Evolutionary conservation across 345 rosid species (phyloP), one percentile per base, ranked within the genome.

Genomic region (Boechera divaricarpa): DNA sequence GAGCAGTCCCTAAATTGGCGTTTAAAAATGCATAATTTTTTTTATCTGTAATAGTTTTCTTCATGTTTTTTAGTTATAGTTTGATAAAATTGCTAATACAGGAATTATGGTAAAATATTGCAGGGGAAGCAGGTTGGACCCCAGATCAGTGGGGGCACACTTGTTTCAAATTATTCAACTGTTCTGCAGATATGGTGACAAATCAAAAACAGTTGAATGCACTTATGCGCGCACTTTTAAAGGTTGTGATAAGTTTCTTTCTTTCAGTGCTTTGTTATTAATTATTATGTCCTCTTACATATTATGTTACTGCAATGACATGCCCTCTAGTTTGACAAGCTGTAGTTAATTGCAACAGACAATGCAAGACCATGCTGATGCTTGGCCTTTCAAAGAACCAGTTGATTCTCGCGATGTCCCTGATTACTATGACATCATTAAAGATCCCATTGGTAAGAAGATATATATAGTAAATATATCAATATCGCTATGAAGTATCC

Each of bases 301-400:
- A 13, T 45, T 54, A 70, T 12, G 38, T 38, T 18, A 33, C 26
- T 26, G 51, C 59, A 55, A 1, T 24, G 36, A 65, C 62, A 70
- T 55, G 10, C 18, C 36, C 59, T 48, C 8, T 57, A 31, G 55
- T 55, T 63, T 70, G 44, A 64, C 45, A 38, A 70, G 67, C 47
- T 70, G 53, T 70, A 63, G 36, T 18, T 70, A 56, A 77, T 71
- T 70, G 65, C n/a, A 79, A 71, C 91, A 93, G 99, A 70, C 97
- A 33, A 87, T 96, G 97, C 90, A 87, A 73, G 99, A 96, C 33
- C 97, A 96, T 65, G 90, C 81, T 62, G 99, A 96, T 87, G 91
- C 97, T 60, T 96, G 99, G 99, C 98, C 99, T 48, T 93, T 91
- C 79, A 91, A 87, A 89, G 99, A 96, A 60, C 97, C 99, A 51